Conservation (phyloP, 2,329 filamentous ascomycete genomes). For the Aureobasidium musti region DNA sequence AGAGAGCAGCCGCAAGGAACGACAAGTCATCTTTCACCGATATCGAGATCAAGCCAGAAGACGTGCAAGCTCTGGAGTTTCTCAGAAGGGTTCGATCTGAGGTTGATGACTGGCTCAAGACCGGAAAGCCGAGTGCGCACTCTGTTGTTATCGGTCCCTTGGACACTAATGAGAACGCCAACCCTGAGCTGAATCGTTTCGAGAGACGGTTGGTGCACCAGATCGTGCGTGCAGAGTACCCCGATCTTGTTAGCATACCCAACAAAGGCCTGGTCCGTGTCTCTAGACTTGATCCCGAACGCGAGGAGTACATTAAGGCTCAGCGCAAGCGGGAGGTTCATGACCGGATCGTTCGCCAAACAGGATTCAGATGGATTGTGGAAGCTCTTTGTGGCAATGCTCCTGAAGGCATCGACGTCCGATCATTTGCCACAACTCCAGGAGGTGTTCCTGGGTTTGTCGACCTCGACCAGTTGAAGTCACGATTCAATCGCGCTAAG, state of each 20-base stretch:
- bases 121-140: constrained; percentile 34
- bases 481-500: constrained; percentile 46
- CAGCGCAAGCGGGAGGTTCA: constrained; percentile 44
- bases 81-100: constrained; percentile 50
- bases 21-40: constrained; percentile 47
- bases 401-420: constrained; percentile 43
- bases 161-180: constrained; percentile 32
- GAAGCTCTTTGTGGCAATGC: constrained; percentile 49
- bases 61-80: constrained; percentile 56
- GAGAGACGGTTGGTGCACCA: constrained; percentile 68
- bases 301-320: constrained; percentile 48
- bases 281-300: constrained; percentile 45
- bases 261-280: constrained; percentile 50
- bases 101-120: constrained; percentile 52
- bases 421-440: constrained; percentile 42
- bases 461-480: constrained; percentile 42
- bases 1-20: constrained; percentile 48
- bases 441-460: constrained; percentile 43
- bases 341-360: constrained; percentile 48
- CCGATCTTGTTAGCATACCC: constrained; percentile 48
- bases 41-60: constrained; percentile 55
- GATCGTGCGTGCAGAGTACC: constrained; percentile 63
- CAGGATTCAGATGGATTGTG: constrained; percentile 54
- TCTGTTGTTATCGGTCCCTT: constrained; percentile 42
- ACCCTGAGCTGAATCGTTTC: constrained; percentile 54